These are phyloP conservation scores for Alternaria postmessia DNA, from an alignment of 2,329 filamentous ascomycete species.

Conservation along the genomic window DNA sequence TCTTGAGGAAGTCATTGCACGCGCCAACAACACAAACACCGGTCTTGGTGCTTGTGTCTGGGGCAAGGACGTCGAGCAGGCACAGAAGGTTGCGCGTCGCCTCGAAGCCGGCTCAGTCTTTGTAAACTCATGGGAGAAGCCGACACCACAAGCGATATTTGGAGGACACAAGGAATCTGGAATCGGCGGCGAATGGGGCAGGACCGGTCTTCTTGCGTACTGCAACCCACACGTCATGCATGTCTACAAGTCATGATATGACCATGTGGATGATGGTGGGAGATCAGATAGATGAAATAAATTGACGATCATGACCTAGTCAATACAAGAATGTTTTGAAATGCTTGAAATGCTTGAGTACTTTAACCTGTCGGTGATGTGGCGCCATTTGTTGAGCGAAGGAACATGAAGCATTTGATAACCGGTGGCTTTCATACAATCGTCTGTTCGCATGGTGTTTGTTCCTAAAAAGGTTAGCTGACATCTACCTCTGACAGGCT, in stretches of 20 bases:
- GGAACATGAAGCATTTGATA: slow-evolving; percentile 10
- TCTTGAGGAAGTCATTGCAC: slow-evolving; percentile 60
- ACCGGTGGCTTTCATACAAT: slow-evolving; percentile 2
- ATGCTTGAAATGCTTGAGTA: slow-evolving; percentile 8
- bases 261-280: background rate
- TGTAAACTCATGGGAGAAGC: slow-evolving; percentile 62
- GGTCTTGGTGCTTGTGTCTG: slow-evolving; percentile 65
- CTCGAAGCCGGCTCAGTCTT: slow-evolving; percentile 65
- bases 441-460: slow-evolving; percentile 5
- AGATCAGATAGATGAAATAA: background rate
- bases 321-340: slow-evolving; percentile 4
- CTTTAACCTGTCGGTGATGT: background rate
- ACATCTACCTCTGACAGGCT: slow-evolving; percentile 12
- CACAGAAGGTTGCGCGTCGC: slow-evolving; percentile 56
- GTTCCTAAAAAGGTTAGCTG: background rate
- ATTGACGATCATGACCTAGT: background rate
- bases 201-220: slow-evolving; percentile 55
- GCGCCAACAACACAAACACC: slow-evolving; percentile 58
- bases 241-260: slow-evolving; percentile 51
- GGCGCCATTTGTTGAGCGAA: background rate
- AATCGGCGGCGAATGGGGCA: slow-evolving; percentile 73
- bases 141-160: slow-evolving; percentile 63
- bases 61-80: slow-evolving; percentile 53
- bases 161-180: slow-evolving; percentile 82
- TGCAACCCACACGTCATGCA: slow-evolving; percentile 59